Evolutionary conservation across 2,329 filamentous ascomycete genomes (phyloP), one percentile per base, ranked within the genome.

Genomic region (Colletotrichum euphorbiae): DNA sequence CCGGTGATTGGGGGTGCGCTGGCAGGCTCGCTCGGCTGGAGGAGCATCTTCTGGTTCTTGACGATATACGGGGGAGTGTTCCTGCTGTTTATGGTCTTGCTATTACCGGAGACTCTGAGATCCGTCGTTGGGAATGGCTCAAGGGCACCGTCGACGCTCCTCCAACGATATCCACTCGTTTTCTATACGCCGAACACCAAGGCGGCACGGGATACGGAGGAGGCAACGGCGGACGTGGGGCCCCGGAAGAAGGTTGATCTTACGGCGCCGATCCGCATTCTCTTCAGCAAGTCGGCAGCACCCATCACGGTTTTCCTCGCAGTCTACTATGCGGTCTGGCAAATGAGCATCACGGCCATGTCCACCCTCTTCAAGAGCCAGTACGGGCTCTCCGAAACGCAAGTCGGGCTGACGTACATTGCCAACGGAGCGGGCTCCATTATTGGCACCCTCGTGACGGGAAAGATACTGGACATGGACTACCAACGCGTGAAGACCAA

Each of bases 351-450:
- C 64, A 85, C 85, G 0, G 82, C 81, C 40, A 83, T 85, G 79
- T 84, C 85, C 0, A 80, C 80, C 0, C 77, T 87, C 0, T 85
- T 87, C 71, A 72, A 82, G 38, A 67, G 72, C 0, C 72, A 71
- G 4, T 87, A 87, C 65, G 76, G 76, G 7, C 75, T 85, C 1
- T 73, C 63, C 4, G 81, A 83, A 62, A 80, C 78, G 4, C 77
- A 85, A 46, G 81, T 84, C 13, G 84, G 84, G 0, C 74, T 86
- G 2, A 82, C 82, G 0, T 88, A 87, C 66, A 81, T 89, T 2
- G 83, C 85, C 21, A 87, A 87, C 24, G 87, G 87, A 0, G 80
- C 81, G 0, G 86, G 86, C 0, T 85, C 83, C 17, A 86, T 88
- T 70, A 72, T 86, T 3, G 85, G 85, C 1, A 86, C 84, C 0